Conservation (phyloP, 1,284 basidiomycete genomes). For the Wallemia mellicola region DNA sequence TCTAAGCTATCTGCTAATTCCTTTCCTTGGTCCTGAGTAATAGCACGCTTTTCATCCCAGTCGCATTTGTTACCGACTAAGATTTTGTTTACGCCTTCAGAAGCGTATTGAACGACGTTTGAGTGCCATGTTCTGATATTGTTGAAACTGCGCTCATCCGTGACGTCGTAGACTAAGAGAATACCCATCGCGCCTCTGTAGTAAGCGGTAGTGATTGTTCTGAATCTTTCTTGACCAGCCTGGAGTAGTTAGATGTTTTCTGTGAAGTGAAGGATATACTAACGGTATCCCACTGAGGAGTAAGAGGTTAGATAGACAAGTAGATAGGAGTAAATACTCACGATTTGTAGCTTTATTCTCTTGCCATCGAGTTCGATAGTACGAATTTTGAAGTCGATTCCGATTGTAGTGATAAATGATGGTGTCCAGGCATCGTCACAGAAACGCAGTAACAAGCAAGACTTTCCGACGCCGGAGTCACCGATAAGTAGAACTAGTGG, state of each 20-base stretch:
- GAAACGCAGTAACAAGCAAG: slow-evolving; percentile 88
- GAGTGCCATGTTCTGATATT: slow-evolving; percentile 97
- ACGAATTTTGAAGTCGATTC: slow-evolving; percentile 98
- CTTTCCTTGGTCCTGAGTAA: slow-evolving; percentile 25
- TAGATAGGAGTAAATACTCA: slow-evolving; percentile 25
- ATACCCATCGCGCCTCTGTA: slow-evolving; percentile 91
- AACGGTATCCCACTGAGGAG: slow-evolving; percentile 71
- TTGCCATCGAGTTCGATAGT: slow-evolving; percentile 98
- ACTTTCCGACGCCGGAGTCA: slow-evolving; percentile 45
- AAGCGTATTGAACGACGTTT: slow-evolving; percentile 96
- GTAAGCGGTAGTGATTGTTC: slow-evolving; percentile 89
- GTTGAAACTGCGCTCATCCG: slow-evolving; percentile 88
- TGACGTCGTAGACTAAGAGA: slow-evolving; percentile 97
- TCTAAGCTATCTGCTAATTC: slow-evolving; percentile 62
- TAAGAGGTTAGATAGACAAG: no score
- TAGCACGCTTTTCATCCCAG: slow-evolving; percentile 63
- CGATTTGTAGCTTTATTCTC: slow-evolving; percentile 98
- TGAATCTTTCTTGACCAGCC: slow-evolving; percentile 93
- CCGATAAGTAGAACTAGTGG: not conserved
- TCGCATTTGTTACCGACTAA: slow-evolving; percentile 97
- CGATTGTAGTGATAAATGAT: slow-evolving; percentile 97
- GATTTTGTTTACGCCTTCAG: slow-evolving; percentile 93
- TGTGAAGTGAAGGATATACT: no score
- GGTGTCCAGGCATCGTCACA: slow-evolving; percentile 99
- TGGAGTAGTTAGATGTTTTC: no score